Evolutionary conservation across 108 stramenopile genomes (phyloP).

Genomic region (Aurantiochytrium sp.): DNA sequence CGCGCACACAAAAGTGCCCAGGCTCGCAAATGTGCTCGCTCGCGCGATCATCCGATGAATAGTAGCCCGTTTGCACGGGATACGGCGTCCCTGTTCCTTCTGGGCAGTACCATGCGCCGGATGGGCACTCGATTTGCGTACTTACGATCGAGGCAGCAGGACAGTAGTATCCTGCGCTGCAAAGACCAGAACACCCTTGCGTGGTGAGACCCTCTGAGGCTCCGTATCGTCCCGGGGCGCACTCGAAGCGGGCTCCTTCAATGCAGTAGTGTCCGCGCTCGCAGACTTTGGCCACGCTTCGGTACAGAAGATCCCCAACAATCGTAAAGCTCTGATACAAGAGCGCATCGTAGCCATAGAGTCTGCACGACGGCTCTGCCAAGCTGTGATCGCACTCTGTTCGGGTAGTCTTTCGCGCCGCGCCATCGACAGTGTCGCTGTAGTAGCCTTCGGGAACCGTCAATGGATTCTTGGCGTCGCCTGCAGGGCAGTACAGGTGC

Average conservation of each 20-base stretch:
- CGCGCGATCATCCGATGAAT: not conserved
- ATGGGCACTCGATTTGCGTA: slow-evolving; percentile 27
- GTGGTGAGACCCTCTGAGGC: slow-evolving; percentile 19
- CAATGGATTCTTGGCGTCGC: not conserved
- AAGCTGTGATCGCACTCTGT: slow-evolving; percentile 22
- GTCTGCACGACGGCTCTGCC: slow-evolving; percentile 10
- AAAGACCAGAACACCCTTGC: slow-evolving; percentile 28
- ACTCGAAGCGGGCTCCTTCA: slow-evolving; percentile 24
- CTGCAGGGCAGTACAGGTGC: not conserved
- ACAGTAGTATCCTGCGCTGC: slow-evolving; percentile 28
- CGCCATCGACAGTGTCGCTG: not conserved
- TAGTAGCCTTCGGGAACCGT: slow-evolving; percentile 18
- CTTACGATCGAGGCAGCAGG: slow-evolving; percentile 24
- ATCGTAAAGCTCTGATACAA: slow-evolving; percentile 21
- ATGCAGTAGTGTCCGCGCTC: slow-evolving; percentile 36
- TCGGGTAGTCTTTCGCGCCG: slow-evolving; percentile 27
- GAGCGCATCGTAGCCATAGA: slow-evolving; percentile 15
- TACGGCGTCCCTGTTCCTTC: slow-evolving; percentile 25
- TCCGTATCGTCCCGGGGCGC: slow-evolving; percentile 33
- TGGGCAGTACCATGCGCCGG: slow-evolving; percentile 25
- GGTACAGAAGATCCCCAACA: slow-evolving; percentile 18
- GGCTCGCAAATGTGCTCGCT: not conserved
- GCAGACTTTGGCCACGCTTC: not conserved
- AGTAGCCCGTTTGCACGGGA: slow-evolving; percentile 28
- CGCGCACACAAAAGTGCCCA: not conserved